Evolutionary conservation across 306 rosid species (phyloP), one percentile per base, ranked within the genome.

Genomic region (Quercus dentata): DNA sequence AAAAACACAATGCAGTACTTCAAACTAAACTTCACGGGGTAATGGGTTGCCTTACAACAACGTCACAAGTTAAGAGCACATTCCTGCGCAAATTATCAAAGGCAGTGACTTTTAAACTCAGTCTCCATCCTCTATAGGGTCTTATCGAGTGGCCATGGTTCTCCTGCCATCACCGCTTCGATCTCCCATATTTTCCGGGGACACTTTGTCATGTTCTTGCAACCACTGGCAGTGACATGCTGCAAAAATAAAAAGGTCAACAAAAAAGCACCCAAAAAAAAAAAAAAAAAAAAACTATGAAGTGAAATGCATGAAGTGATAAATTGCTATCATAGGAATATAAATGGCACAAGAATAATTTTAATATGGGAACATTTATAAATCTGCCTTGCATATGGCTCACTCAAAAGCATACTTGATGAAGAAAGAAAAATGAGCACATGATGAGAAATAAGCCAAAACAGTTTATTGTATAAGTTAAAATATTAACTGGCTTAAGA

Each of bases 101-200:
- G 28, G 58, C 28, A 58, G 71, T 52, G 28, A 18, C 64, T 57
- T 44, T 55, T 65, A 78, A 72, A 61, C 72, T 74, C 69, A 71
- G 83, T 76, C 69, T 56, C 56, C 21, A 71, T 86, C 85, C 55
- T 86, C 85, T 80, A 76, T 25, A 75, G 91, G 69, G 71, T 74
- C 58, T 76, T 79, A 71, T 84, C 73, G 52, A 63, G 75, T 6
- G 97, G 92, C 98, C 98, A 94, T 7, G 91, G 89, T 64, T 85
- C 90, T 17, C 94, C 98, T 1, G 94, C 91, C 98, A 94, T 94
- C 64, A 94, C 97, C 18, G 92, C 94, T 78, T 94, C 97, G 10
- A 94, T 89, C 83, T 94, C 97, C 75, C 20, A 65, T 75, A 77
- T 81, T 78, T 89, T 78, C 35, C 97, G 87, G 2, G 97, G 98